Evolutionary conservation across 1,284 basidiomycete genomes (phyloP), one percentile per base, ranked within the genome.

Genomic region (Agroathelia rolfsii): DNA sequence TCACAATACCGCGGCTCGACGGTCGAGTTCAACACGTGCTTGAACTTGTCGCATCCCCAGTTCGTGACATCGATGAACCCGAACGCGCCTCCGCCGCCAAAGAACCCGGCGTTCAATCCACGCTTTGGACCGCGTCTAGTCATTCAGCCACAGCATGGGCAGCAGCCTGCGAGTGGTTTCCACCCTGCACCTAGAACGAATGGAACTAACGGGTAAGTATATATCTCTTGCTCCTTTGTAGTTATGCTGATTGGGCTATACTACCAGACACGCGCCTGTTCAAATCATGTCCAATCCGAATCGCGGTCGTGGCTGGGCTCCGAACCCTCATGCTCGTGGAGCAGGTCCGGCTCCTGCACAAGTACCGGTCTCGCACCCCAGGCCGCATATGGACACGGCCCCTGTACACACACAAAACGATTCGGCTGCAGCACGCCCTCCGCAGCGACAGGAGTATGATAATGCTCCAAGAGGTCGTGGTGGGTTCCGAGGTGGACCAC

Each of bases 1-100:
- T 89, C 89, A 1, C 72, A 78, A 42, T 94, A 94, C 55, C 78
- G 89, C 9, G 92, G 92, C 21, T 83, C 81, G 22, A 82, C 78
- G 0, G 80, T 93, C 16, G 73, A 82, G 17, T 88, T 90, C 54
- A 76, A 80, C 38, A 72, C 84, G 1, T 88, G 89, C 48, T 60
- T 96, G 40, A 95, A 96, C 56, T 53, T 95, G 43, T 82, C 78
- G 10, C 64, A 79, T 41, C 80, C 76, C 5, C 89, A 93, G 52
- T 90, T 86, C 48, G 65, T 81, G 14, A 74, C 81, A 3, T 75
- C 78, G 1, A 83, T 74, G 3, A 71, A 74, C 29, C 71, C 74
- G 0, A 66, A 67, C 18, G 51, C 58, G 3, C 55, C 47, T 32
- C 58, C 55, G 9, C 62, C 63, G 11, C 62, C 51, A 13, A 37